Conservation (phyloP, 768 basidiomycete genomes). For the Neoboletus brunneissimus region DNA sequence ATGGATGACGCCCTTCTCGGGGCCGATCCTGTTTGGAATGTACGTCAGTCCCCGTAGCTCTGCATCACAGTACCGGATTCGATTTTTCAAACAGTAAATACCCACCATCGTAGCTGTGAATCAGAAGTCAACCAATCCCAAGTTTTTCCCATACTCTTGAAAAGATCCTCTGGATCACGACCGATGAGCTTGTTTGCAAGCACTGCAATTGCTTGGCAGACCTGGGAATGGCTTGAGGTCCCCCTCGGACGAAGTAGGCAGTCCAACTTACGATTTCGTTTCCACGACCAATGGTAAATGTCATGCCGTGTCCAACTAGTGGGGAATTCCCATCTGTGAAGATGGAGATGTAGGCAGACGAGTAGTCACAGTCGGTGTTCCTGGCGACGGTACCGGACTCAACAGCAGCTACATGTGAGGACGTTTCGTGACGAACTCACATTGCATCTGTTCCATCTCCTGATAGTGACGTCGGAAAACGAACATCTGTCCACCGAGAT, state of each 20-base stretch:
- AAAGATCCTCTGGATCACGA: conserved; percentile 76
- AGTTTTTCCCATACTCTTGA: conserved; percentile 86
- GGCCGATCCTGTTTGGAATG: conserved; percentile 66
- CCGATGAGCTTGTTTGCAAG: conserved; percentile 82
- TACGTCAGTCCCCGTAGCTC: background rate
- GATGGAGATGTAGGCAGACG: conserved; percentile 85
- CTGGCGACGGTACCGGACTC: conserved; percentile 35
- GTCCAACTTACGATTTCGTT: conserved; percentile 74
- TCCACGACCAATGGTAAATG: conserved; percentile 91
- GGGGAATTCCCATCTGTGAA: conserved; percentile 59
- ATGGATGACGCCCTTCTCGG: conserved; percentile 94
- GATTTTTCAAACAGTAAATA: background rate
- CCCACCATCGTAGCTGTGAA: conserved; percentile 85
- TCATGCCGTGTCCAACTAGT: conserved; percentile 89
- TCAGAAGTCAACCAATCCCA: conserved; percentile 88
- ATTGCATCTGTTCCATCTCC: conserved; percentile 95
- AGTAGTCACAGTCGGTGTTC: conserved; percentile 97
- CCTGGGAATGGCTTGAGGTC: conserved; percentile 39
- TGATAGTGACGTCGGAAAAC: conserved; percentile 87
- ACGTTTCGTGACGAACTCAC: conserved; percentile 38
- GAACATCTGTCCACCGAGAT: conserved; percentile 56
- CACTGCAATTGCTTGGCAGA: conserved; percentile 76
- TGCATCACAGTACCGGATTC: background rate
- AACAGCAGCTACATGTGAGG: background rate
- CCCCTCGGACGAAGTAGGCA: background rate